Base-by-base conservation (phyloP, 768 basidiomycete genomes). In the Plicaturopsis crispa region DNA sequence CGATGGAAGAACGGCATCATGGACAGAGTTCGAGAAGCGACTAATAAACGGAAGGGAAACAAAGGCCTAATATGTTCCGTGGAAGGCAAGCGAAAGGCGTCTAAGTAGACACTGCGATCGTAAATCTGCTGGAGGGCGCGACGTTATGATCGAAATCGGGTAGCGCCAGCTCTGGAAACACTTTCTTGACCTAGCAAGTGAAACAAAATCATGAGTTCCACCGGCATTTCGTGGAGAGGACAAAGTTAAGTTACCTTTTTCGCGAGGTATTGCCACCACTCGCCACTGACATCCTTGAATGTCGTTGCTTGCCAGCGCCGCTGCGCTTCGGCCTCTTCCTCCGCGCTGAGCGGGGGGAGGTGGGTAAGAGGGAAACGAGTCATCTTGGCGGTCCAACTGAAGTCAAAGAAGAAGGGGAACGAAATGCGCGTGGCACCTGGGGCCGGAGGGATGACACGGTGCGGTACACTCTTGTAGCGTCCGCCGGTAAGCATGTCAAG, bases 401-500 rank as follows among this genome's bases (percentile, higher is more conserved):
- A 49, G 47, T 49, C 47, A 38, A 49, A 49, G 36, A 49, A 48
- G 40, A 49, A 49, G 1, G 47, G 47, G 24, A 47, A 41, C n/a
- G 48, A 48, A 41, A 37, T 6, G 36, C 35, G 31, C 36, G 31
- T 8, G 14, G 38, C 8, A 34, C 31, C 28, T 11, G 13, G 14
- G 32, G 39, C 8, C 10, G 33, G 39, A 6, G 33, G 33, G 17
- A 34, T 11, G 13, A 40, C 39, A 22, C 39, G 39, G 18, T 40
- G 39, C 13, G 32, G 32, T 17, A n/a, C n/a, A 13, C 14, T 38
- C 8, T 31, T 36, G 23, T 36, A 35, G 31, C 32, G 34, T 14
- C 39, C 31, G 6, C 14, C 10, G 6, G 39, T 35, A 7, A 40
- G 8, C 39, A 40, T 40, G 33, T 40, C 39, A 32, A 40, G 31